A percentile compares a stretch with the other conserved stretches of the same genome.
Evolutionary conservation across 495 filamentous ascomycete genomes (phyloP).

Genomic region (Poronia punctata): DNA sequence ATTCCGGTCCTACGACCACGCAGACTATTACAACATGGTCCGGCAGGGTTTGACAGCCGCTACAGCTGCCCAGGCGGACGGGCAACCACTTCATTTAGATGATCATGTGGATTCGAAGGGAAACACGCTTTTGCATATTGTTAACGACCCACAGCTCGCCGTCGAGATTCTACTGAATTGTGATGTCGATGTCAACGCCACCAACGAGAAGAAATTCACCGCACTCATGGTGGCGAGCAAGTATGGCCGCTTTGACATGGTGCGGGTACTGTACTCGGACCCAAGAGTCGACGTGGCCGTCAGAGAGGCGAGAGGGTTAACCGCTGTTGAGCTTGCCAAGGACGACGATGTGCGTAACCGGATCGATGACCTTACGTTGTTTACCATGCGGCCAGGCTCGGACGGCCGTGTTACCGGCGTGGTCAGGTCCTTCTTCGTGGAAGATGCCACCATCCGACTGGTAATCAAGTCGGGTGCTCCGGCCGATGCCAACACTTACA

Average conservation of each 20-base stretch:
- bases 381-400: constrained; percentile 60
- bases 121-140: constrained; percentile 89
- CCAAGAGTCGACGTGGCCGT: constrained; percentile 77
- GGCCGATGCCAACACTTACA: constrained; percentile 59
- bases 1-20: constrained; percentile 91
- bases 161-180: constrained; percentile 68
- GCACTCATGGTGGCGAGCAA: constrained; percentile 99
- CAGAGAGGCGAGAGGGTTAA: constrained; percentile 82
- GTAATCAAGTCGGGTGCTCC: constrained; percentile 90
- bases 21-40: constrained; percentile 80
- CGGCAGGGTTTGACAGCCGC: constrained; percentile 69
- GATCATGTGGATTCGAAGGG: constrained; percentile 89
- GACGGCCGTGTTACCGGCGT: constrained; percentile 87
- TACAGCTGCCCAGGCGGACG: constrained; percentile 66
- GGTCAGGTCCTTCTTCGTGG: constrained; percentile 94
- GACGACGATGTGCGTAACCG: constrained; percentile 95
- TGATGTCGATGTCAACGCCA: constrained; percentile 90
- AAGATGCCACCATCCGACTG: constrained; percentile 89
- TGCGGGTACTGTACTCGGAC: constrained; percentile 80
- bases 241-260: constrained; percentile 90
- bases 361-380: constrained; percentile 87
- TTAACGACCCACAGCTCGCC: constrained; percentile 76
- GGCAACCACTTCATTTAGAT: constrained; percentile 75
- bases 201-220: constrained; percentile 93
- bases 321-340: constrained; percentile 93